Evolutionary conservation across 352 stramenopile species (phyloP), one percentile per base, ranked within the genome.

Genomic region (Phytopythium kandeliae): DNA sequence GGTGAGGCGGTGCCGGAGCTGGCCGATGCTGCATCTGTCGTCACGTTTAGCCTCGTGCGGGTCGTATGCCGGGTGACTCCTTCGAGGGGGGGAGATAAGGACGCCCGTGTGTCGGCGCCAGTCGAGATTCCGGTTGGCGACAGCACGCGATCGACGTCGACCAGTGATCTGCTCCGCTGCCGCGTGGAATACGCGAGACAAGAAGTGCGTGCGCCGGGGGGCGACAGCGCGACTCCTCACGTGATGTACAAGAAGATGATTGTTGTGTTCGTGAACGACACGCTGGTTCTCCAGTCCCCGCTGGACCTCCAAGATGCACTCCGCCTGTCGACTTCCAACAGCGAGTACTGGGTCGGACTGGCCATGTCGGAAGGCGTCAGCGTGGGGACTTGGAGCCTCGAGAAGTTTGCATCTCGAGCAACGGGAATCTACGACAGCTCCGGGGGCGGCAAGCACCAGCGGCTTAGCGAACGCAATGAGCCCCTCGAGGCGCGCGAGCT

Each of bases 261-360:
- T 21, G 52, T 57, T 30, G 58, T 83, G 21, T 24, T 59, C 9
- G 62, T 74, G 4, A 83, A 85, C 54, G 60, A 74, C 43, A 54
- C 74, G 34, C 33, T 71, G 19, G 34, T 85, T 16, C 36, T 85
- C 13, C 69, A 85, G 52, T 69, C 58, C 24, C 63, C 57, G 12
- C 57, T 83, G 33, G 71, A 85, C 60, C 49, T 85, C 37, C 67
- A 76, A 51, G 58, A 83, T 56, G 57, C 54, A 19, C 60, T 86
- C 0, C 50, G 52, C 2, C 53, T 83, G 35, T 60, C 71, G 17
- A 52, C 74, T 0, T 60, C 65, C 8, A 68, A 44, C 5, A 60
- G 55, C 2, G 69, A 85, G 25, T 84, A 86, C 49, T 90, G 63
- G 46, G 41, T 87, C 10, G 78, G 78, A 0, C 52, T 90, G 13